Conservation (phyloP, 352 stramenopile genomes). For the Globisporangium middletonii region DNA sequence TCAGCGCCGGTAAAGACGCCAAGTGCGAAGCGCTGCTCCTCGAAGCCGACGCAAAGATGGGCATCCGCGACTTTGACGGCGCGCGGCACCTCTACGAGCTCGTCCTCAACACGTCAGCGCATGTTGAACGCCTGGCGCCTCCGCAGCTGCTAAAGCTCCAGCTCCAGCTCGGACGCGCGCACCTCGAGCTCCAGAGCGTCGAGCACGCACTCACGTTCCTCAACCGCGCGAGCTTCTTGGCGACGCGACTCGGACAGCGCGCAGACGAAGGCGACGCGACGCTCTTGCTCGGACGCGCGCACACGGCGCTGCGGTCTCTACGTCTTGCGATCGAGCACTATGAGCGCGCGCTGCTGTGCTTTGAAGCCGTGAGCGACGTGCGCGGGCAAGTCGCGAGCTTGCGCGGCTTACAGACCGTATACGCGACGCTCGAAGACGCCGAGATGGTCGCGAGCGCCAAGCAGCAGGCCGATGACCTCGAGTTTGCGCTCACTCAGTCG, state of each 20-base stretch:
- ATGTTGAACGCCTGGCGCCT: conserved; percentile 31
- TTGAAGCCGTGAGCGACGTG: conserved; percentile 38
- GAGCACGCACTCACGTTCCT: conserved; percentile 51
- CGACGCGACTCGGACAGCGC: conserved; percentile 21
- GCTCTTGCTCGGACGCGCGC: conserved; percentile 24
- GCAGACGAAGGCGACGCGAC: conserved; percentile 28
- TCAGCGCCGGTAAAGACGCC: conserved; percentile 2
- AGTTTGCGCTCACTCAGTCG: conserved; percentile 55
- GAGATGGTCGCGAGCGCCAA: conserved; percentile 41
- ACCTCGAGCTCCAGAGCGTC: conserved; percentile 30
- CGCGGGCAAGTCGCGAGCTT: conserved; percentile 50
- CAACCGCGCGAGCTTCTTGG: conserved; percentile 34
- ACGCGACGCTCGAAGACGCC: conserved; percentile 40
- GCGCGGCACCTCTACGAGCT: conserved; percentile 36
- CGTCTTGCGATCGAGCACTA: conserved; percentile 48
- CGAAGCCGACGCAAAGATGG: conserved; percentile 56
- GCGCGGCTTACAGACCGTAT: conserved; percentile 42
- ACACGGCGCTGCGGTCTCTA: conserved; percentile 38
- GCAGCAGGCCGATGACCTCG: conserved; percentile 56
- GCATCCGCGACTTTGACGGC: conserved; percentile 39
- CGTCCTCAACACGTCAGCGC: conserved; percentile 31
- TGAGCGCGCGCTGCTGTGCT: conserved; percentile 42
- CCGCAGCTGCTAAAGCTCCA: conserved; percentile 24
- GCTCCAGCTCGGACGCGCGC: conserved; percentile 30
- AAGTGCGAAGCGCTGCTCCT: conserved; percentile 42